These are phyloP conservation scores for Wickerhamiella galacta DNA, from an alignment of 805 yeast species.

Conservation along the genomic window DNA sequence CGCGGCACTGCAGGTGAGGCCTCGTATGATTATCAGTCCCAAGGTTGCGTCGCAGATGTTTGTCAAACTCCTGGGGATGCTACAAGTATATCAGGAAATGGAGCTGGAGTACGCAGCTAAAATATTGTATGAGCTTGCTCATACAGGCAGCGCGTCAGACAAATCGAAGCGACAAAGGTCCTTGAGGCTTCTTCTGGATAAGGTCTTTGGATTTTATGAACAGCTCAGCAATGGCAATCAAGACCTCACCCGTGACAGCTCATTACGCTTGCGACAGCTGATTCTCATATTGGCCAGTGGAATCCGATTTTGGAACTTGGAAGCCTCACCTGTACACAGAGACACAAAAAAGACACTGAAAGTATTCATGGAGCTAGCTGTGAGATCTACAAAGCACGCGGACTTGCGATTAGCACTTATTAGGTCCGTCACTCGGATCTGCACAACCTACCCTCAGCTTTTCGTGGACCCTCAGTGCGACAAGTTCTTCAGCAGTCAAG, in stretches of 20 bases:
- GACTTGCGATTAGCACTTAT: slow-evolving; percentile 1
- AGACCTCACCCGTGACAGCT: not conserved
- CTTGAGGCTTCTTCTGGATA: not conserved
- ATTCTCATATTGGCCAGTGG: slow-evolving; percentile 2
- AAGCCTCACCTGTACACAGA: too few species aligned
- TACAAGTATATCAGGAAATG: slow-evolving; percentile 2
- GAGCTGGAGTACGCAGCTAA: slow-evolving; percentile 6
- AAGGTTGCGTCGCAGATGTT: slow-evolving; percentile 1
- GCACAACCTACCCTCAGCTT: slow-evolving; percentile 3
- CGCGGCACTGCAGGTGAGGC: slow-evolving; percentile 5
- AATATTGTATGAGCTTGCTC: slow-evolving; percentile 5
- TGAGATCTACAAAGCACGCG: not conserved
- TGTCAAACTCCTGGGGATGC: slow-evolving; percentile 1
- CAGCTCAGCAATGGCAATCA: not conserved
- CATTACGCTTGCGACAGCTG: not conserved
- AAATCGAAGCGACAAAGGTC: not conserved
- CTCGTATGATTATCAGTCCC: slow-evolving; percentile 8
- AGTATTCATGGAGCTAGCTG: not conserved
- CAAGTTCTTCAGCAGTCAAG: not conserved
- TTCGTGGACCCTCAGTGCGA: slow-evolving; percentile 2
- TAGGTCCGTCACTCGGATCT: slow-evolving; percentile 1
- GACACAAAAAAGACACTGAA: not conserved
- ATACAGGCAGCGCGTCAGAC: slow-evolving; percentile 2
- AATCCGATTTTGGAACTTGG: slow-evolving; percentile 5
- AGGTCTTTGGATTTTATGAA: not conserved